phyloP scores from a whole-genome alignment of 441 rosid genomes.

The Manihot esculenta region DNA sequence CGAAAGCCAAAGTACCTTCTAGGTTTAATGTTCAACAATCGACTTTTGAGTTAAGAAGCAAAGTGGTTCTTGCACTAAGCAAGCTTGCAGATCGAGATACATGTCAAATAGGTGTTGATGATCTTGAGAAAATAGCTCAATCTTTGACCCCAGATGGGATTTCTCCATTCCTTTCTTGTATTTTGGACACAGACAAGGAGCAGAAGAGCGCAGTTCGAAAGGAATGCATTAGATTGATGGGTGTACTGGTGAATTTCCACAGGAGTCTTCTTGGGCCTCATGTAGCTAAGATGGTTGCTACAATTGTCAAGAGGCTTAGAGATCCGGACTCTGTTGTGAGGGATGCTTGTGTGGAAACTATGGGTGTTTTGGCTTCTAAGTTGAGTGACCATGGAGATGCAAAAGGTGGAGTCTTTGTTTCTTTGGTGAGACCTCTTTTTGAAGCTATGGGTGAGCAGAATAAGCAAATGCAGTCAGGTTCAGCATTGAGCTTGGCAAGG shows the following conservation, averaged over 20 bases:
- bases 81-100: constrained; percentile 93
- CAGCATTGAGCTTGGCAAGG: constrained; percentile 84
- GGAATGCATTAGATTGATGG: constrained; percentile 73
- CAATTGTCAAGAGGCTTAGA: constrained; percentile 80
- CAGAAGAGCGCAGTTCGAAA: constrained; percentile 71
- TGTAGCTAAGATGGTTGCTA: constrained; percentile 68
- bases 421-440: constrained; percentile 71
- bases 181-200: constrained; percentile 72
- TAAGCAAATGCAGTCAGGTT: constrained; percentile 80
- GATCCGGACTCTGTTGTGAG: constrained; percentile 85
- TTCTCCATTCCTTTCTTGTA: constrained; percentile 67
- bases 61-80: constrained; percentile 66
- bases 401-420: constrained; percentile 50
- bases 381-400: constrained; percentile 42
- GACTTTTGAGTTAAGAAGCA: constrained; percentile 67
- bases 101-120: constrained; percentile 71
- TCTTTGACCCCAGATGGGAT: constrained; percentile 53
- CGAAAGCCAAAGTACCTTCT: constrained; percentile 43
- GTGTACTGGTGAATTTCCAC: constrained; percentile 57
- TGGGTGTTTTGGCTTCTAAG: constrained; percentile 65
- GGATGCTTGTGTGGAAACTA: constrained; percentile 81
- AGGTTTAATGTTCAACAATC: constrained; percentile 48
- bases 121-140: constrained; percentile 73
- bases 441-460: constrained; percentile 94
- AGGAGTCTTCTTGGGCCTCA: constrained; percentile 46